Base-by-base conservation (phyloP, 1,139 yeast genomes). In the Yamadazyma triangularis region DNA sequence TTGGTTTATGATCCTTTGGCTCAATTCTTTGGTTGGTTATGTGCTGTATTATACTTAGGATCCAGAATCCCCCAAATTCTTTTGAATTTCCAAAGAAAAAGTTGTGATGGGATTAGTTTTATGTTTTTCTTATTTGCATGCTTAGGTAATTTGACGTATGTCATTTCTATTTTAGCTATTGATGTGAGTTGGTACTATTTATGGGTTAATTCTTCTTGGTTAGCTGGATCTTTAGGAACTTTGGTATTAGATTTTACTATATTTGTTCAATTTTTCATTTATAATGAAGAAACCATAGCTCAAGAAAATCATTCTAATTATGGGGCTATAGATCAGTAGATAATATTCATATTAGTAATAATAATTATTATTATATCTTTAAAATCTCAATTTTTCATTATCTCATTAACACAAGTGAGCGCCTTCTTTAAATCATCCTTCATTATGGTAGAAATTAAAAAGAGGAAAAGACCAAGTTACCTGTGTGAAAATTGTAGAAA, bases 81-180 rank as follows among this genome's bases (percentile, higher is more conserved):
- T 35, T 70, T 89, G 39, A 89, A 89, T 58, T 86, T 69, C 51
- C 69, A 79, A 53, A 72, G 96, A 47, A 87, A 87, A 59, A 83
- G 94, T 2, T 85, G 95, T 50, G 96, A 88, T 38, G 97, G 97
- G 16, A 83, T 89, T 32, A 83, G 95, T 16, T 87, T 89, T 53
- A 69, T 89, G 70, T 89, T 89, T 58, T 89, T 89, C 59, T 62
- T 88, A 24, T 88, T 89, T 67, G 96, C 97, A 22, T 87, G 96
- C 54, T 62, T 89, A 38, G 97, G 97, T 28, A 89, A 89, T 54
- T 65, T 85, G 51, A 86, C 96, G 0, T 89, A 87, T 47, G 95
- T 89, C 25, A 72, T 86, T 16, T 83, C 94, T 11, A 89, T 89
- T 35, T 61, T 89, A 31, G 73, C 83, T 26, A 85, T 88, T 27